These are phyloP conservation scores for Fistulifera pelliculosa DNA, from an alignment of 108 stramenopile species.

Conservation along the genomic window DNA sequence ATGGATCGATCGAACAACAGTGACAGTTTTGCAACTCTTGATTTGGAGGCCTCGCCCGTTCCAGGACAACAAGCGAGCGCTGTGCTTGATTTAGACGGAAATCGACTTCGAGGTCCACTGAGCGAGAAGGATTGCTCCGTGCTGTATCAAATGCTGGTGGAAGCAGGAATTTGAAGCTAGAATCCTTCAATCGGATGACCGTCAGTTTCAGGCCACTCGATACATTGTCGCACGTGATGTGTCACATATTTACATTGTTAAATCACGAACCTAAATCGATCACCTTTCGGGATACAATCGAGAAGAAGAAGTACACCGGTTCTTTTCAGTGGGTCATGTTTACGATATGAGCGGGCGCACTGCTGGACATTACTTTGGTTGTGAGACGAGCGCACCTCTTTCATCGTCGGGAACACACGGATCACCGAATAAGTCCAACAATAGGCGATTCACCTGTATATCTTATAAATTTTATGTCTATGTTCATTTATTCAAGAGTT, in stretches of 20 bases:
- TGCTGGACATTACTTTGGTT: too few relatives aligned
- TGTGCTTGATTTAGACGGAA: constrained; percentile 9
- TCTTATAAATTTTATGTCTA: too few relatives aligned
- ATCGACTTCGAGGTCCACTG: constrained; percentile 13
- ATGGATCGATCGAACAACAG: too few relatives aligned
- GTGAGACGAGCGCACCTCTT: too few relatives aligned
- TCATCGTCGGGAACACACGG: too few relatives aligned
- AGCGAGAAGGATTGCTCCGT: not conserved
- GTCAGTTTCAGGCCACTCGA: constrained; percentile 1
- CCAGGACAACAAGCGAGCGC: constrained; percentile 13
- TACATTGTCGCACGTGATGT: constrained; percentile 15
- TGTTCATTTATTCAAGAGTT: too few relatives aligned
- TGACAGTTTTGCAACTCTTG: not conserved
- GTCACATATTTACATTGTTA: constrained; percentile 10
- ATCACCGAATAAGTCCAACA: too few relatives aligned
- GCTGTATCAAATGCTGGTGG: constrained; percentile 14
- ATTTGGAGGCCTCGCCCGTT: constrained; percentile 9
- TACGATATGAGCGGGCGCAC: too few relatives aligned
- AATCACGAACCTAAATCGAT: constrained; percentile 7
- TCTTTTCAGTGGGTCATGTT: too few relatives aligned
- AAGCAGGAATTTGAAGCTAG: not conserved
- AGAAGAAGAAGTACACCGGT: too few relatives aligned
- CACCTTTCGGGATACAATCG: too few relatives aligned
- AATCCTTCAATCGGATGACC: constrained; percentile 7
- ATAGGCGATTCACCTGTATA: too few relatives aligned